These are phyloP conservation scores for Flaveria ramosissima DNA, from an alignment of 129 eudicot genomes.

Conservation along the genomic window DNA sequence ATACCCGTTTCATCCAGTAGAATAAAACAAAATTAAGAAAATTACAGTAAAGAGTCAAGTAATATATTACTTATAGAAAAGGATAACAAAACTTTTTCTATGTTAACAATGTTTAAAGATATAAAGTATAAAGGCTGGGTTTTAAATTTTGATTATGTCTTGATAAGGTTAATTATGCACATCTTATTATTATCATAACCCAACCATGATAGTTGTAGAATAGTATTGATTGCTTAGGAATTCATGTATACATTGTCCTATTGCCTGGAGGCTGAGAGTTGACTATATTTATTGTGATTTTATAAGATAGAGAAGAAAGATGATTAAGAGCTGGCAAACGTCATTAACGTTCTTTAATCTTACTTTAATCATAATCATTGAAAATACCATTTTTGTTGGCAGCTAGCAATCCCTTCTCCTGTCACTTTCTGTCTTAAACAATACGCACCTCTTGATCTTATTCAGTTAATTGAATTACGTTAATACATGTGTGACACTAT, in stretches of 20 bases:
- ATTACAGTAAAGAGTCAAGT: not conserved
- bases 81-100: not conserved
- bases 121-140: no score
- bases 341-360: constrained; percentile 26
- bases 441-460: not conserved
- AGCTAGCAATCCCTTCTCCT: constrained; percentile 21
- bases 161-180: no score
- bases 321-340: constrained; percentile 30
- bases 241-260: not conserved
- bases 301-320: constrained; percentile 2
- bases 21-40: not conserved
- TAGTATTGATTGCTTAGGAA: not conserved
- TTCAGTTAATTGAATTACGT: no score
- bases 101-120: no score
- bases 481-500: not conserved
- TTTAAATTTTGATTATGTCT: no score
- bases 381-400: constrained; percentile 10
- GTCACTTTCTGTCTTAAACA: constrained; percentile 27
- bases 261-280: not conserved
- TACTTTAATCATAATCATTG: constrained; percentile 10
- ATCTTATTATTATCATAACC: no score
- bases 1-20: not conserved
- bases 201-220: no score
- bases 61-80: not conserved
- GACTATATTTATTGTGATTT: constrained; percentile 1